Evolutionary conservation across 805 yeast species (phyloP).

Genomic region (Trichomonascus vanleenenianus): DNA sequence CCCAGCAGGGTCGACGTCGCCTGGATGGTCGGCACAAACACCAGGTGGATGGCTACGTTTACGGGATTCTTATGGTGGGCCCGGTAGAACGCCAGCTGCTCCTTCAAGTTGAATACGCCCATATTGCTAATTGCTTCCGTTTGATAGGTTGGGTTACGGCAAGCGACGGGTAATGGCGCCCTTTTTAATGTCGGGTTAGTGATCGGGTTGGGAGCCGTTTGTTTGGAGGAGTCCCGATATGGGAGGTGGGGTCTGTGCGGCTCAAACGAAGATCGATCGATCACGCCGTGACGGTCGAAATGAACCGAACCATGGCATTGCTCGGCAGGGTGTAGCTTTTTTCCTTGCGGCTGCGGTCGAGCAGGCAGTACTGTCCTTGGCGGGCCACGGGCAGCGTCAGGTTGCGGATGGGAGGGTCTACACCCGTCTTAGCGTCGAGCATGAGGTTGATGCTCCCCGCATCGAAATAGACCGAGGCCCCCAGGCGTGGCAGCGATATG

Average conservation of each 20-base stretch:
- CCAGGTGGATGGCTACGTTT: slow-evolving; percentile 70
- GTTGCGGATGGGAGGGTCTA: background rate
- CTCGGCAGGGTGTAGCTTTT: no score
- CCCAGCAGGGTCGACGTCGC: slow-evolving; percentile 42
- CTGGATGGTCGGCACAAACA: slow-evolving; percentile 74
- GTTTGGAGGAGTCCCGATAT: no score
- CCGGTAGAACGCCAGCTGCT: slow-evolving; percentile 54
- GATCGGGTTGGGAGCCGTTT: no score
- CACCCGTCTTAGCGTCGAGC: background rate
- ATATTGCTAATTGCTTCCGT: background rate
- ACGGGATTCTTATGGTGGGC: slow-evolving; percentile 35
- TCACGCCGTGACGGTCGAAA: no score
- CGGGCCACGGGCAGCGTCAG: no score
- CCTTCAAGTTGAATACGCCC: slow-evolving; percentile 26
- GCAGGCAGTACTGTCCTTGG: no score
- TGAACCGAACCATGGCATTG: no score
- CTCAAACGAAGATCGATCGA: no score
- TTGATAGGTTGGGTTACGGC: background rate
- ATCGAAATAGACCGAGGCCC: slow-evolving; percentile 5
- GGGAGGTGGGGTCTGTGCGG: no score
- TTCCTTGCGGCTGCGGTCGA: no score
- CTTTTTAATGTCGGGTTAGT: background rate
- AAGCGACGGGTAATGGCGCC: background rate
- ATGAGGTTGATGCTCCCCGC: background rate
- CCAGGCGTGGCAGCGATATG: slow-evolving; percentile 5